Conservation (phyloP, 1,284 basidiomycete species). For the Flammula alnicola region DNA sequence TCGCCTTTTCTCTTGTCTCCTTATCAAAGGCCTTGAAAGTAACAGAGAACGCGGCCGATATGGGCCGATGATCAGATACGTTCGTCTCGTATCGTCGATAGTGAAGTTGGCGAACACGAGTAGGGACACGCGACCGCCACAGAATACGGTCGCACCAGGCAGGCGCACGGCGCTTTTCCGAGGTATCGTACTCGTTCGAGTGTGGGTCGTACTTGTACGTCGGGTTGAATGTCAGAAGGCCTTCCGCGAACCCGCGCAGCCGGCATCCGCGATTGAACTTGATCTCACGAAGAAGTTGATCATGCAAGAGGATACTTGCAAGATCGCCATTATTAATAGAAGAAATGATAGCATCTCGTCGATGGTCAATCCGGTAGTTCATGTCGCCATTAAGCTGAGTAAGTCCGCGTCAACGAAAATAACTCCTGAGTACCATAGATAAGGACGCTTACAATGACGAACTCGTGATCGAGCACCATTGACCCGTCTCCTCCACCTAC, state of each 20-base stretch:
- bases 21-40: slow-evolving; percentile 74
- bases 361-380: slow-evolving; percentile 94
- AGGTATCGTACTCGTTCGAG: slow-evolving; percentile 83
- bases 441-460: slow-evolving; percentile 75
- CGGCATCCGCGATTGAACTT: slow-evolving; percentile 85
- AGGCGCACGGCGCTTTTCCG: slow-evolving; percentile 87
- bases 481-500: slow-evolving; percentile 92
- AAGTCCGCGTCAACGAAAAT: not conserved
- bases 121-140: slow-evolving; percentile 69
- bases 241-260: slow-evolving; percentile 83
- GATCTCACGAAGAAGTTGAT: slow-evolving; percentile 92
- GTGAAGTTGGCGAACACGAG: slow-evolving; percentile 62
- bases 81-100: slow-evolving; percentile 84
- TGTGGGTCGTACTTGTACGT: slow-evolving; percentile 96
- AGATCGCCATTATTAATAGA: slow-evolving; percentile 72
- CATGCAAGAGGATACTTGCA: slow-evolving; percentile 70
- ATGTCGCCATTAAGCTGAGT: slow-evolving; percentile 77
- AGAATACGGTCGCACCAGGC: slow-evolving; percentile 97
- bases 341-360: slow-evolving; percentile 79
- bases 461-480: slow-evolving; percentile 94
- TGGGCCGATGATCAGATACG: slow-evolving; percentile 86
- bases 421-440: not conserved
- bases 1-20: slow-evolving; percentile 59
- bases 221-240: slow-evolving; percentile 81
- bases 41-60: slow-evolving; percentile 78